These are phyloP conservation scores for Citrus maxima DNA, from an alignment of 345 rosid genomes.

Conservation along the genomic window DNA sequence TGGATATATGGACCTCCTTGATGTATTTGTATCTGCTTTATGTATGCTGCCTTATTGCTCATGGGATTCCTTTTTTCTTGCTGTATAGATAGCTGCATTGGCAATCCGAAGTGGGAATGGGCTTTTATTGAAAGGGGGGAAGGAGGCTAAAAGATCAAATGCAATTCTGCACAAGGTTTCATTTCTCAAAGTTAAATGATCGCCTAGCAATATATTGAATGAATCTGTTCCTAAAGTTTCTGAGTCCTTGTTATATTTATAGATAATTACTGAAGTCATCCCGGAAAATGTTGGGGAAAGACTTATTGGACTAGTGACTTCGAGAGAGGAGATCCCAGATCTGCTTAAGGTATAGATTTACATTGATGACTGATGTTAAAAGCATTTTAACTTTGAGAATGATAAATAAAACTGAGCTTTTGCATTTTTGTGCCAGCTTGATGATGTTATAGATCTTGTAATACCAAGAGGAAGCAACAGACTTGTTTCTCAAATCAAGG, in stretches of 20 bases:
- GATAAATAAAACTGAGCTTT: conserved; percentile 17
- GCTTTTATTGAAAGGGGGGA: conserved; percentile 92
- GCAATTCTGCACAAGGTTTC: conserved; percentile 89
- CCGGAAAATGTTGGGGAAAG: conserved; percentile 72
- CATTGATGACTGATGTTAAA: conserved; percentile 9
- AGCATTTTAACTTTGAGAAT: background rate
- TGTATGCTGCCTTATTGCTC: background rate
- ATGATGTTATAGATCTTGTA: conserved; percentile 97
- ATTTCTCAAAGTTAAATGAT: background rate
- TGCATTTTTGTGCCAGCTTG: conserved; percentile 61
- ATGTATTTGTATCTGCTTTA: background rate
- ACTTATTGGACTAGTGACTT: conserved; percentile 90
- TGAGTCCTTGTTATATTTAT: conserved; percentile 15
- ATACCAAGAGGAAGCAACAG: conserved; percentile 98
- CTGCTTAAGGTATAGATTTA: conserved; percentile 66
- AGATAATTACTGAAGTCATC: conserved; percentile 91
- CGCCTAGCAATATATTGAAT: background rate
- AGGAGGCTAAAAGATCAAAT: conserved; percentile 91
- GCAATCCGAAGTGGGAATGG: conserved; percentile 98
- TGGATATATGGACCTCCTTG: background rate
- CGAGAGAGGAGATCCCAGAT: conserved; percentile 97
- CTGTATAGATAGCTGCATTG: conserved; percentile 77
- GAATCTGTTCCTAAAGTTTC: conserved; percentile 12
- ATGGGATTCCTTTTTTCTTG: conserved; percentile 2
- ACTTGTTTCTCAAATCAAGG: conserved; percentile 88